These are phyloP conservation scores for Sclerotinia nivalis DNA, from an alignment of 2,329 filamentous ascomycete genomes.

Conservation along the genomic window DNA sequence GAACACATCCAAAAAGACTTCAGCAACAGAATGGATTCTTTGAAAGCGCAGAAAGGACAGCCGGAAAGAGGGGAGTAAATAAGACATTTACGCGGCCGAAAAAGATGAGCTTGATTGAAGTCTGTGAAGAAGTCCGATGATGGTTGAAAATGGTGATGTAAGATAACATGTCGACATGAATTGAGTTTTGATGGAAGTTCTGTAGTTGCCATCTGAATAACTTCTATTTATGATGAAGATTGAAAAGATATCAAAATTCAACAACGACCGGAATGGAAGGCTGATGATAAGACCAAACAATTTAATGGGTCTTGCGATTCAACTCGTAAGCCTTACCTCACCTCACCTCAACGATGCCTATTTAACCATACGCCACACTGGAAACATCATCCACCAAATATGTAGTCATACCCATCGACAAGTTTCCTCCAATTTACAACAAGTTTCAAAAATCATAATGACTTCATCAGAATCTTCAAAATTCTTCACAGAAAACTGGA, in stretches of 20 bases:
- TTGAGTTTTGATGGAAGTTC: too few relatives aligned
- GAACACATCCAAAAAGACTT: background rate
- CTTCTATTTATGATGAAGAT: background rate
- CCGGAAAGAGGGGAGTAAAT: background rate
- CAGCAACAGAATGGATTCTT: background rate
- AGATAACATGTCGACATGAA: background rate
- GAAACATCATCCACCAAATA: background rate
- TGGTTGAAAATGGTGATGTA: background rate
- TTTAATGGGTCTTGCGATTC: background rate
- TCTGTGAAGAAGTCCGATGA: background rate
- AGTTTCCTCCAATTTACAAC: background rate
- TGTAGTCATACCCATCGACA: background rate
- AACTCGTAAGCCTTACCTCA: too few relatives aligned
- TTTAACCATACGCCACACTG: background rate
- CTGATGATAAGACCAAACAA: background rate
- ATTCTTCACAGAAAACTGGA: slow-evolving; percentile 29
- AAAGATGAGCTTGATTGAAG: background rate
- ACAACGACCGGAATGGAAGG: background rate
- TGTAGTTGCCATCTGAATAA: too few relatives aligned
- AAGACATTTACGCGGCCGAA: too few relatives aligned
- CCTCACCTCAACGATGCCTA: too few relatives aligned
- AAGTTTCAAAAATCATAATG: background rate
- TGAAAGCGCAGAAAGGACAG: background rate
- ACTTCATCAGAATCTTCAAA: background rate
- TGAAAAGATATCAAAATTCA: background rate